Percentiles rank a stretch among this genome's conserved stretches.
phyloP scores from a whole-genome alignment of 2,329 filamentous ascomycete genomes.

The Stylonectria norvegica region DNA sequence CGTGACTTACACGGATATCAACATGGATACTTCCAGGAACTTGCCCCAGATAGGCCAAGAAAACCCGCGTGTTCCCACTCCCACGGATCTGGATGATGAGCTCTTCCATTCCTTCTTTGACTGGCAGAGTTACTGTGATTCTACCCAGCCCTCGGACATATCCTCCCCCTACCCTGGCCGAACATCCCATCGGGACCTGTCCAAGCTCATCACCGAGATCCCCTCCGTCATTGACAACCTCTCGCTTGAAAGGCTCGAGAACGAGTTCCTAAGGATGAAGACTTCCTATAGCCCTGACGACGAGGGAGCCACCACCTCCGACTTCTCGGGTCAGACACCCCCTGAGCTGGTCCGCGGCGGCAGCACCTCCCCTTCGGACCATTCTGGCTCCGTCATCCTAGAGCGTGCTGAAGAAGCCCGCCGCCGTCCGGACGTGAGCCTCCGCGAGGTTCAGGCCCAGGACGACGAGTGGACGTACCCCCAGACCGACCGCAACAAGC shows the following conservation, averaged over 20 bases:
- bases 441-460: conserved; percentile 35
- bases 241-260: conserved; percentile 30
- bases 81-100: conserved; percentile 32
- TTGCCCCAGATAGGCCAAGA: conserved; percentile 35
- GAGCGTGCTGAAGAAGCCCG: conserved; percentile 31
- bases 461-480: conserved; percentile 42
- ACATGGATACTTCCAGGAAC: conserved; percentile 36
- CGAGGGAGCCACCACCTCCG: conserved; percentile 32
- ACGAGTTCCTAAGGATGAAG: conserved; percentile 34
- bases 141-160: conserved; percentile 30
- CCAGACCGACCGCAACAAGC: conserved; percentile 33
- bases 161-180: conserved; percentile 28
- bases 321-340: conserved; percentile 37
- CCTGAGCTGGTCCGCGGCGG: conserved; percentile 37
- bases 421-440: conserved; percentile 29
- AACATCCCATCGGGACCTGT: conserved; percentile 28
- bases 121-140: conserved; percentile 35
- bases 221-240: conserved; percentile 33
- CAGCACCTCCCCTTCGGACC: conserved; percentile 40
- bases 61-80: conserved; percentile 36
- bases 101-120: conserved; percentile 38
- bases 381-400: conserved; percentile 34
- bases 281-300: conserved; percentile 33
- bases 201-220: conserved; percentile 36
- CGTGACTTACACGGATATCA: conserved; percentile 42